phyloP scores from a whole-genome alignment of 2,329 filamentous ascomycete genomes.

The Pseudogymnoascus sp. region DNA sequence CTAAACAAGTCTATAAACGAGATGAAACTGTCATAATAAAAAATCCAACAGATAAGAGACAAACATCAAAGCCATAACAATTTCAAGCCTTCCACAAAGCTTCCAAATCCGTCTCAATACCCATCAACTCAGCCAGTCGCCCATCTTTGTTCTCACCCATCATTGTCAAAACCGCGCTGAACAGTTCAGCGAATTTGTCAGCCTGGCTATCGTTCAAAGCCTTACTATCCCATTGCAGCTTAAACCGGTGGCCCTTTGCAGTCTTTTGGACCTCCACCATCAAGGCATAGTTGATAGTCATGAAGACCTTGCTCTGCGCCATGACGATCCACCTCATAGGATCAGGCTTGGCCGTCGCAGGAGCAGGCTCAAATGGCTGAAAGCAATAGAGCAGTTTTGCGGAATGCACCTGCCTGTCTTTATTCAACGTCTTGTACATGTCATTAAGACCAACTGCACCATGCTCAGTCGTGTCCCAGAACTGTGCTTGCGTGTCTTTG shows the following conservation, averaged over 20 bases:
- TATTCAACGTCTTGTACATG: conserved; percentile 25
- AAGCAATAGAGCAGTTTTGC: conserved; percentile 29
- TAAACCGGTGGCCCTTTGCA: conserved; percentile 12
- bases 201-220: neutral
- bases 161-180: neutral
- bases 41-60: neutral
- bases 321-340: conserved; percentile 20
- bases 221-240: conserved; percentile 9
- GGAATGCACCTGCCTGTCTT: conserved; percentile 16
- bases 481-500: conserved; percentile 23
- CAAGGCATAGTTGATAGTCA: conserved; percentile 16
- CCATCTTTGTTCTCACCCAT: conserved; percentile 2
- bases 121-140: neutral
- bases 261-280: conserved; percentile 17
- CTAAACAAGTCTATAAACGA: neutral
- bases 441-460: conserved; percentile 26
- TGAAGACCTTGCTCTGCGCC: conserved; percentile 16
- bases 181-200: neutral
- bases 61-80: neutral
- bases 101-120: conserved; percentile 1
- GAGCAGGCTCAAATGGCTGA: conserved; percentile 32
- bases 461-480: conserved; percentile 31
- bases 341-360: conserved; percentile 13
- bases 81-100: neutral
- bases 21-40: neutral